These are phyloP conservation scores for Yarrowia sp. DNA, from an alignment of 805 yeast genomes.

Conservation along the genomic window DNA sequence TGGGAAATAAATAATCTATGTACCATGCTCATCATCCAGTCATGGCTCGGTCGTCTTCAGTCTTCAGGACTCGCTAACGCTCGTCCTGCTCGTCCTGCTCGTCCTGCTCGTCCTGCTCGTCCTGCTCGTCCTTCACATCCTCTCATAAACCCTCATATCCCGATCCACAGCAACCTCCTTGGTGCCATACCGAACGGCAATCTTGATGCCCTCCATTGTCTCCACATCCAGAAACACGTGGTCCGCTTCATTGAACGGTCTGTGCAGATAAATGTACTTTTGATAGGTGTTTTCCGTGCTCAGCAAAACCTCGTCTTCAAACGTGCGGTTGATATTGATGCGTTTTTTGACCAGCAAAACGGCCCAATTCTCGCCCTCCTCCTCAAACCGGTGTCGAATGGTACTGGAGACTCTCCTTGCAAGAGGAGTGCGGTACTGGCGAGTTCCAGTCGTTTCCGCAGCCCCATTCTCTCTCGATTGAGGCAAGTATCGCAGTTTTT, in stretches of 20 bases:
- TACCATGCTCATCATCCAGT: background rate
- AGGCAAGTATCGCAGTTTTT: background rate
- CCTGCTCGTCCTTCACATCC: background rate
- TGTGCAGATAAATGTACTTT: conserved; percentile 15
- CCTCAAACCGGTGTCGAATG: background rate
- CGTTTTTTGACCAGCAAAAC: conserved; percentile 5
- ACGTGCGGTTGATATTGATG: conserved; percentile 14
- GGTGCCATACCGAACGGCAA: background rate
- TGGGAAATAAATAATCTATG: background rate
- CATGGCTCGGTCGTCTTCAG: no score
- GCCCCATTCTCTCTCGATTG: background rate
- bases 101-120: background rate
- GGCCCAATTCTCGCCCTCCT: conserved; percentile 11
- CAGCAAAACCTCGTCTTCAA: conserved; percentile 8
- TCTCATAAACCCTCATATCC: background rate
- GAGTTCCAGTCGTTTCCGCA: background rate
- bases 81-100: no score
- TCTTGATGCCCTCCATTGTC: background rate
- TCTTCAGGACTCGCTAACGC: no score
- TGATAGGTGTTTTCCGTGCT: background rate
- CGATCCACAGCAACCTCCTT: conserved; percentile 11
- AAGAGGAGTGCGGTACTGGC: background rate
- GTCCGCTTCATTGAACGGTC: conserved; percentile 16
- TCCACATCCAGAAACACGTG: conserved; percentile 19
- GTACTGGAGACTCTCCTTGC: background rate